phyloP scores from a whole-genome alignment of 208 protist species.

The Crithidia acanthocephali region DNA sequence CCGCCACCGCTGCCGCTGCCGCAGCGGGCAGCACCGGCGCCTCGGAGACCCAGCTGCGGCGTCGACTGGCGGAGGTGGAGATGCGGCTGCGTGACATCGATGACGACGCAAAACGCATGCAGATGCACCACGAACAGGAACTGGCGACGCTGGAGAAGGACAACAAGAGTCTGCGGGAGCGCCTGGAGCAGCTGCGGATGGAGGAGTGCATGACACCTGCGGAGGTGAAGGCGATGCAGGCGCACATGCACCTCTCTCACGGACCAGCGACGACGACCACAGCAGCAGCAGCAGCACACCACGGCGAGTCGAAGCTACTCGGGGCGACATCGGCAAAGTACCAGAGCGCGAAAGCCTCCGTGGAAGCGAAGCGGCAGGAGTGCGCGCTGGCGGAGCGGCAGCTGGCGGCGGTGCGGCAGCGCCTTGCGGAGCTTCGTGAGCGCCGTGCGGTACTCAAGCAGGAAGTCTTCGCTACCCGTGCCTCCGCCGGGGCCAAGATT shows the following conservation, averaged over 20 bases:
- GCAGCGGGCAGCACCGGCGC: background rate
- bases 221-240: slow-evolving; percentile 24
- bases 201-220: slow-evolving; percentile 59
- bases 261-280: background rate
- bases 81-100: slow-evolving; percentile 76
- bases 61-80: slow-evolving; percentile 65
- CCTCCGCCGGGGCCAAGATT: slow-evolving; percentile 19
- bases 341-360: slow-evolving; percentile 34
- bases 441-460: slow-evolving; percentile 19
- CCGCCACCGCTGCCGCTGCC: background rate
- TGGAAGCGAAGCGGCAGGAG: slow-evolving; percentile 50
- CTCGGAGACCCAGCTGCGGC: slow-evolving; percentile 54
- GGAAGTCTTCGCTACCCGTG: background rate
- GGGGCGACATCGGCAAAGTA: slow-evolving; percentile 64
- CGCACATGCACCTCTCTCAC: background rate
- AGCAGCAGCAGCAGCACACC: background rate
- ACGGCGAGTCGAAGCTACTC: slow-evolving; percentile 51
- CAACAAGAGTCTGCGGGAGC: slow-evolving; percentile 45
- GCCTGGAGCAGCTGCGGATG: slow-evolving; percentile 75
- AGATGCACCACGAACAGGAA: slow-evolving; percentile 70
- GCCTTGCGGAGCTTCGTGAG: slow-evolving; percentile 37
- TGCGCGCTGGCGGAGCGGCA: slow-evolving; percentile 51
- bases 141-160: slow-evolving; percentile 65
- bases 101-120: slow-evolving; percentile 61
- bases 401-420: slow-evolving; percentile 34